These are phyloP conservation scores for Exophiala sideris DNA, from an alignment of 2,329 filamentous ascomycete species.

Conservation along the genomic window DNA sequence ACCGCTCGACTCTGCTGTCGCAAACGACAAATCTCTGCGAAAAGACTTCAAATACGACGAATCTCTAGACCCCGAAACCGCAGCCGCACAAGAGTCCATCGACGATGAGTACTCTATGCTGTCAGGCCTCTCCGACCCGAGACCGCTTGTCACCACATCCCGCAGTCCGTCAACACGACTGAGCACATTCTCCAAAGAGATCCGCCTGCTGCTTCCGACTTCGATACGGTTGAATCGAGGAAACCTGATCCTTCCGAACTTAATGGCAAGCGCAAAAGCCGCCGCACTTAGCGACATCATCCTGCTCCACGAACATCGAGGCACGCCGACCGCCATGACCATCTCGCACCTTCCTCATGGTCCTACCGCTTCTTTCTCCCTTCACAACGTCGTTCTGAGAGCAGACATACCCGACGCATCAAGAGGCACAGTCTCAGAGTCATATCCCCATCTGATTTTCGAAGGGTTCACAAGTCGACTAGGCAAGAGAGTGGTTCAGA, in stretches of 20 bases:
- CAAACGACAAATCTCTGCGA: slow-evolving; percentile 78
- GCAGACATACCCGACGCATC: slow-evolving; percentile 88
- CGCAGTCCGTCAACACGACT: slow-evolving; percentile 81
- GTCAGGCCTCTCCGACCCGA: slow-evolving; percentile 85
- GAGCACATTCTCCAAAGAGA: slow-evolving; percentile 88
- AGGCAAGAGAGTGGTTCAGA: slow-evolving; percentile 78
- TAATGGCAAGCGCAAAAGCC: slow-evolving; percentile 76
- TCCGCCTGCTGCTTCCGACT: slow-evolving; percentile 77
- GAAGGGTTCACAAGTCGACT: slow-evolving; percentile 83
- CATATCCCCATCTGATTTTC: slow-evolving; percentile 92
- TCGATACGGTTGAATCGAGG: slow-evolving; percentile 86
- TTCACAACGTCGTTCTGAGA: slow-evolving; percentile 89
- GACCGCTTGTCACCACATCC: slow-evolving; percentile 86
- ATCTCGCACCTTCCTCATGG: slow-evolving; percentile 85
- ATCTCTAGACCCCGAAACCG: slow-evolving; percentile 76
- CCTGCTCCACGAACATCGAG: slow-evolving; percentile 86
- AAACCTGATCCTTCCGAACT: slow-evolving; percentile 79
- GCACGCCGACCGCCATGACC: slow-evolving; percentile 85
- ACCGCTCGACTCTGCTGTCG: slow-evolving; percentile 74
- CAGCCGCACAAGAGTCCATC: slow-evolving; percentile 75
- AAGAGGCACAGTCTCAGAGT: slow-evolving; percentile 83
- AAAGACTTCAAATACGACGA: slow-evolving; percentile 95
- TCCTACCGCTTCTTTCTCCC: slow-evolving; percentile 78
- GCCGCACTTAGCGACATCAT: slow-evolving; percentile 81
- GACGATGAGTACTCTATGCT: slow-evolving; percentile 89